Percentiles rank a stretch among this genome's conserved stretches.
Evolutionary conservation across 306 rosid species (phyloP).

Genomic region (Begonia peltatifolia): DNA sequence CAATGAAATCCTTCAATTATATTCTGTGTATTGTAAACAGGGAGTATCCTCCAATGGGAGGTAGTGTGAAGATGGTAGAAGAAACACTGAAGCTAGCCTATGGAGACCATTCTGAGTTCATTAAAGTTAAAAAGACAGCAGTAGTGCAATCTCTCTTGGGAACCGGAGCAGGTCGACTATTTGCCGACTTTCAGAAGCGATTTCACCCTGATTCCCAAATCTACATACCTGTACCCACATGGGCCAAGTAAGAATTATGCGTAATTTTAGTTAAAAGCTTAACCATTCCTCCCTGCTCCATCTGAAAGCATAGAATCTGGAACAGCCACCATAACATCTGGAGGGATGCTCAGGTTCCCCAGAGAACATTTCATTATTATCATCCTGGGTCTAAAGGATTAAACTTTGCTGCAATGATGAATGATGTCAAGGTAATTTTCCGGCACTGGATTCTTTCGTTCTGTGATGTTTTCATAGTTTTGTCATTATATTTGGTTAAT

Average conservation of each 20-base stretch:
- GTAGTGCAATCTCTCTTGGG: conserved; percentile 91
- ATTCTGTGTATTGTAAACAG: conserved; percentile 17
- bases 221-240: conserved; percentile 77
- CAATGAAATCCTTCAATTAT: background rate
- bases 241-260: conserved; percentile 86
- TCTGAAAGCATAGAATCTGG: too few species aligned
- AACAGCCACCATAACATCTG: too few species aligned
- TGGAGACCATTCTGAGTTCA: conserved; percentile 68
- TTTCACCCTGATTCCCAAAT: conserved; percentile 66
- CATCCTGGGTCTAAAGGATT: conserved; percentile 72
- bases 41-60: conserved; percentile 97
- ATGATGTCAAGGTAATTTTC: conserved; percentile 45
- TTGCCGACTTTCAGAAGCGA: conserved; percentile 89
- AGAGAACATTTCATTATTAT: conserved; percentile 75
- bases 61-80: conserved; percentile 70
- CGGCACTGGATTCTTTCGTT: too few species aligned
- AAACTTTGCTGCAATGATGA: conserved; percentile 66
- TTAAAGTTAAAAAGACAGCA: conserved; percentile 81
- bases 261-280: too few species aligned
- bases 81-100: conserved; percentile 86
- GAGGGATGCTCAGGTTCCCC: conserved; percentile 81
- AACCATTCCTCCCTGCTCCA: too few species aligned
- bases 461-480: too few species aligned
- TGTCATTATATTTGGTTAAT: too few species aligned
- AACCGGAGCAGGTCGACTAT: conserved; percentile 89